Evolutionary conservation across 805 yeast species (phyloP), one percentile per base, ranked within the genome.

Genomic region (Clavispora vitiphila): DNA sequence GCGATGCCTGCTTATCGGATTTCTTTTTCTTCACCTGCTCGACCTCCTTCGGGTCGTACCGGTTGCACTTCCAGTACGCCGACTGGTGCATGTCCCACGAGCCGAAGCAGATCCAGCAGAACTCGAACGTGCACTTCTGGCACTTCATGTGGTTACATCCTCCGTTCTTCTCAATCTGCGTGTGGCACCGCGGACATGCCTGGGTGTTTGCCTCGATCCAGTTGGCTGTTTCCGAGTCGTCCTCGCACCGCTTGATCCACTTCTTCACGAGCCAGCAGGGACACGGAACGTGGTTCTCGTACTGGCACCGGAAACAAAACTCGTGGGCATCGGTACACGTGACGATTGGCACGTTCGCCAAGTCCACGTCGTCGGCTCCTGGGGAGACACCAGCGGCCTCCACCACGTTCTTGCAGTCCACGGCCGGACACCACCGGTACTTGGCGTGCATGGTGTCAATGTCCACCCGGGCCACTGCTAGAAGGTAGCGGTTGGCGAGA

Each of bases 121-220:
- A 93, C 58, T 90, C 86, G 58, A 77, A 64, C 10, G 60, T 57
- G 61, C 99, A 93, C 44, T 79, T 81, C 3, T 77, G 69, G 61
- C 99, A 93, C 1, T 80, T 75, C 96, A 93, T 91, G 64, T 93
- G 99, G 62, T 91, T 91, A 65, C 99, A 93, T 0, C 99, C 99
- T 18, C 97, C 98, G 57, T 85, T 85, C 55, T 91, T 89, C 58
- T 93, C 97, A 48, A 91, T 93, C 22, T 80, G 69, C 1, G 88
- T 68, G 8, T 67, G 66, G 66, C 99, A 93, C 55, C 78, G 77
- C 0, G 96, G 95, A 61, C 99, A 93, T 35, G 77, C 76, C 51
- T 87, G 83, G 1, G 99, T 88, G 59, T 91, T 82, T 3, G 84
- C 80, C 3, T 79, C 72, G 19, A 93, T 81, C 97, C 98, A 93